These are phyloP conservation scores for Trichoderma orchidacearum DNA, from an alignment of 495 filamentous ascomycete genomes.

Conservation along the genomic window DNA sequence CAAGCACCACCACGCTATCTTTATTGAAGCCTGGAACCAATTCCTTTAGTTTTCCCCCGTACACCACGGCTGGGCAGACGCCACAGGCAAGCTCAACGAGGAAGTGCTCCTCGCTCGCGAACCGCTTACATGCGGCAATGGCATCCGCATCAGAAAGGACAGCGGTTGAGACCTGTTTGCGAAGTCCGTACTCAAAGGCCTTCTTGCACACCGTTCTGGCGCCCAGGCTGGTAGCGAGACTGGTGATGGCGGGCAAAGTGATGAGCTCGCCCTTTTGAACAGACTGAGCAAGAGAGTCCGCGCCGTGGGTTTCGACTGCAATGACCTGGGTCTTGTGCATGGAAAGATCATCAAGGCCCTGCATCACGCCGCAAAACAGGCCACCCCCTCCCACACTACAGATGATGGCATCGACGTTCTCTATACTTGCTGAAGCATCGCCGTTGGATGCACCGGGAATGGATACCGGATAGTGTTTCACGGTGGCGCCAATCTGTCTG, in stretches of 20 bases:
- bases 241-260: conserved; percentile 62
- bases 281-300: conserved; percentile 52
- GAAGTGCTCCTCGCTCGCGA: conserved; percentile 72
- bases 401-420: conserved; percentile 50
- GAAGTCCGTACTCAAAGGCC: conserved; percentile 50
- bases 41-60: conserved; percentile 39
- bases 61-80: conserved; percentile 55
- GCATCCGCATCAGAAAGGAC: conserved; percentile 74
- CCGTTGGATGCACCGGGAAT: conserved; percentile 10
- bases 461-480: conserved; percentile 8
- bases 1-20: neutral
- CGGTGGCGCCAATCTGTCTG: conserved; percentile 31
- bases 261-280: conserved; percentile 47
- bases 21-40: neutral
- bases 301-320: conserved; percentile 71
- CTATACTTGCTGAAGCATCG: neutral
- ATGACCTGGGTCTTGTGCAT: conserved; percentile 41
- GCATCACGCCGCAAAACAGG: conserved; percentile 63
- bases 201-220: conserved; percentile 57
- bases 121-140: conserved; percentile 54
- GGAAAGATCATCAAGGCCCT: conserved; percentile 46
- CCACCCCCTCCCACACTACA: conserved; percentile 87
- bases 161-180: conserved; percentile 42
- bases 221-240: conserved; percentile 67
- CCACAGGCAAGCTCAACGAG: conserved; percentile 81